Base-by-base conservation (phyloP, 495 filamentous ascomycete genomes). In the Neurospora sp. region DNA sequence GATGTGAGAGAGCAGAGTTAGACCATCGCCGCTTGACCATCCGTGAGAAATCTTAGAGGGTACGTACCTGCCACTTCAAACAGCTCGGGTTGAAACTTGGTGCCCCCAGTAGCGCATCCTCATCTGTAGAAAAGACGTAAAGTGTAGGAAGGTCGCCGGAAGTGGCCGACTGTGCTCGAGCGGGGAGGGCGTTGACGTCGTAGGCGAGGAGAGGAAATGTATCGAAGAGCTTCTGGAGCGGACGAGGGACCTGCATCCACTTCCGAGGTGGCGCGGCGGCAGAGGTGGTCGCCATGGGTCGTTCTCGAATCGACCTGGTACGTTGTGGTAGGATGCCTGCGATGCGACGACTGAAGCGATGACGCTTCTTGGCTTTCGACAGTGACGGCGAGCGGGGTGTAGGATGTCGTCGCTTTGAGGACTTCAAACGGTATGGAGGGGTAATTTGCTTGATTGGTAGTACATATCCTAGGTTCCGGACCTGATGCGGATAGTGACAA, bases 21-120 rank as follows among this genome's bases (percentile, higher is more conserved):
- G 72, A 31, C 38, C 69, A 16, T 31, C 12, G 44, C 5, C 6
- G 37, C 31, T 48, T 66, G 54, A 31, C 54, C 54, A 16, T 18
- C 1, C 12, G 14, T 37, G 23, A 62, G 11, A 31, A 8, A 46
- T 27, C 27, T 12, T 44, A 1, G 40, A 62, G 41, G 44, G 46
- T 6, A 86, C 90, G 69, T 78, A 94, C 95, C 91, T 98, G 96
- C 94, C 94, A 98, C 83, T 95, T 97, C 75, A 99, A 85, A 86
- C 96, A 99, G 76, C 88, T 89, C 4, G 96, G 96, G 82, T 98
- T 98, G 84, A 92, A 97, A 70, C 92, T 95, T 27, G 94, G 93
- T 35, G 84, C 81, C 14, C 90, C 91, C 40, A 78, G 76, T 37
- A 81, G 78, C 27, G 91, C 93, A 74, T 90, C 92, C 37, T 85